These are phyloP conservation scores for Hypoxylon lenormandii DNA, from an alignment of 495 filamentous ascomycete species.

Conservation along the genomic window DNA sequence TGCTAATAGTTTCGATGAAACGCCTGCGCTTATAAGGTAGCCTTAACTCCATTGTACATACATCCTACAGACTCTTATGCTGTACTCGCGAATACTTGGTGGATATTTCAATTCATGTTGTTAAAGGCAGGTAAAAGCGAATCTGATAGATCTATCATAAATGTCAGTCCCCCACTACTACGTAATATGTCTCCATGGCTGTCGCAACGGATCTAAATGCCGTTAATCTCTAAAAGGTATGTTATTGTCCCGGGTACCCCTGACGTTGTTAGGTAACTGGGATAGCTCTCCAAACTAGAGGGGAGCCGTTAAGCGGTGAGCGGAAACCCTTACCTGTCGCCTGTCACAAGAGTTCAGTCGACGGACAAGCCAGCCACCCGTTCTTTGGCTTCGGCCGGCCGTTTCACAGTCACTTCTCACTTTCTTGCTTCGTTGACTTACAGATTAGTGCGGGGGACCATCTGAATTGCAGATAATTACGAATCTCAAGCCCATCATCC, in stretches of 20 bases:
- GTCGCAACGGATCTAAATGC: constrained; percentile 25
- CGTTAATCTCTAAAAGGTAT: constrained; percentile 25
- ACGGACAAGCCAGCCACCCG: constrained; percentile 30
- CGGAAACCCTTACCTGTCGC: constrained; percentile 31
- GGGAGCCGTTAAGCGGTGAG: constrained; percentile 41
- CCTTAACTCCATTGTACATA: neutral
- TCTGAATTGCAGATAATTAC: constrained; percentile 39
- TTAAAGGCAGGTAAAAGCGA: constrained; percentile 2
- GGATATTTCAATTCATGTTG: neutral
- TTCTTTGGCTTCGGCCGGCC: constrained; percentile 23
- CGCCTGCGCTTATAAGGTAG: neutral
- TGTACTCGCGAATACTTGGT: neutral
- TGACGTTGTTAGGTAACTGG: constrained; percentile 40
- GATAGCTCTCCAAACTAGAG: constrained; percentile 33
- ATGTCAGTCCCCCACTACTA: neutral
- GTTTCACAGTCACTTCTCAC: constrained; percentile 29
- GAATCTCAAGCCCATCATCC: constrained; percentile 15
- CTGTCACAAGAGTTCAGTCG: constrained; percentile 26
- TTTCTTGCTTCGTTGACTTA: constrained; percentile 18
- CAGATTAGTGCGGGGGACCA: constrained; percentile 39
- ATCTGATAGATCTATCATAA: neutral
- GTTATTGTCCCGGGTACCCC: constrained; percentile 31
- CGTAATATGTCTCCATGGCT: constrained; percentile 5
- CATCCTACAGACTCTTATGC: neutral
- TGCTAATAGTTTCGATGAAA: constrained; percentile 7